Conservation (phyloP, 768 basidiomycete species). For the Tylopilus sp. region DNA sequence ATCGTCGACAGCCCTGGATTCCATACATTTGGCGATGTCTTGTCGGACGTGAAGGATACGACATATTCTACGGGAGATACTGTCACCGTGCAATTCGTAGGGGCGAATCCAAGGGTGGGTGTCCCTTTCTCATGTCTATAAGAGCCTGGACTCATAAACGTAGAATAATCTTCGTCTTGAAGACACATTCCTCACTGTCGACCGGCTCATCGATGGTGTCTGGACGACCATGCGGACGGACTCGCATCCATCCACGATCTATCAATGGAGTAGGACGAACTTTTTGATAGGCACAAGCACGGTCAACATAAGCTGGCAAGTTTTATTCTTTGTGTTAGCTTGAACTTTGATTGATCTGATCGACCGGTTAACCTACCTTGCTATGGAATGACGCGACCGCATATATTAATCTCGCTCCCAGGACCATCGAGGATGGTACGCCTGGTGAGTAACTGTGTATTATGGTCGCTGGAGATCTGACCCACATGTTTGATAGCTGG, state of each 20-base stretch:
- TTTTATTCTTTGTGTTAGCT: too few species aligned
- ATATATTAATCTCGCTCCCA: slow-evolving; percentile 17
- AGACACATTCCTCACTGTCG: slow-evolving; percentile 67
- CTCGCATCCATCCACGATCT: slow-evolving; percentile 75
- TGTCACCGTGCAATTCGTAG: slow-evolving; percentile 63
- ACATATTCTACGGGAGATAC: slow-evolving; percentile 56
- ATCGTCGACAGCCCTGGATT: slow-evolving; percentile 56
- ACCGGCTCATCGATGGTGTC: slow-evolving; percentile 43
- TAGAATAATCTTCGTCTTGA: slow-evolving; percentile 81
- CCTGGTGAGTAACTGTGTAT: slow-evolving; percentile 17
- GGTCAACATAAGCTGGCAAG: slow-evolving; percentile 64
- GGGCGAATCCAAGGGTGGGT: slow-evolving; percentile 73
- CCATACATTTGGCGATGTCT: slow-evolving; percentile 59
- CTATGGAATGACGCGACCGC: slow-evolving; percentile 15
- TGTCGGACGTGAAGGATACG: slow-evolving; percentile 48
- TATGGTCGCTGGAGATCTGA: background rate
- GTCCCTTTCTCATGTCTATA: too few species aligned
- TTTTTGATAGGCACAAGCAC: slow-evolving; percentile 58
- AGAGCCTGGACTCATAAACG: too few species aligned
- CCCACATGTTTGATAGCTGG: slow-evolving; percentile 43
- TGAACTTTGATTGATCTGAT: too few species aligned
- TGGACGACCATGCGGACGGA: slow-evolving; percentile 67
- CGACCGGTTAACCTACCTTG: too few species aligned
- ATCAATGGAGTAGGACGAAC: slow-evolving; percentile 59
- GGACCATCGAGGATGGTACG: slow-evolving; percentile 59